Percentiles rank a stretch among this genome's conserved stretches.
Conservation (phyloP, 805 yeast genomes). For the Clavispora fructus region DNA sequence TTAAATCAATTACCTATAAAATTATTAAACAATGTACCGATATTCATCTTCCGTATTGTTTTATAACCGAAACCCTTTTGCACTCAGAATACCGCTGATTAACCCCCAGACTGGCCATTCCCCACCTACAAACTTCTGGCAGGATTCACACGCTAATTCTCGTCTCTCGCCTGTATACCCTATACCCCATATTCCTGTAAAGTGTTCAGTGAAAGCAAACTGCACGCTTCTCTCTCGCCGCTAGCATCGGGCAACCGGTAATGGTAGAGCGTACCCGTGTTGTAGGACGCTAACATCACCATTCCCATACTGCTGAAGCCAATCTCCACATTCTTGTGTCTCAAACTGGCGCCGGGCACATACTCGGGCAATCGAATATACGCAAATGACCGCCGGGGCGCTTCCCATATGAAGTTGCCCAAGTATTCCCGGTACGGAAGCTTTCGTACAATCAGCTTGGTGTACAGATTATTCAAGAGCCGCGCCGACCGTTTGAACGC, state of each 20-base stretch:
- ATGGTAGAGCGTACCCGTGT: slow-evolving; percentile 34
- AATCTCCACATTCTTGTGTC: slow-evolving; percentile 25
- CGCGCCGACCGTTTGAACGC: slow-evolving; percentile 23
- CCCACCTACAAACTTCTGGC: too few relatives aligned
- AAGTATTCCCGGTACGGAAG: slow-evolving; percentile 38
- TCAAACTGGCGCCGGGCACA: slow-evolving; percentile 10
- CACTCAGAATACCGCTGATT: too few relatives aligned
- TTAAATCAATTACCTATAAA: too few relatives aligned
- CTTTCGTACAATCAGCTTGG: slow-evolving; percentile 32
- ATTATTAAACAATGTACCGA: too few relatives aligned
- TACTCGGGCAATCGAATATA: slow-evolving; percentile 34
- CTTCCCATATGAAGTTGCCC: slow-evolving; percentile 38
- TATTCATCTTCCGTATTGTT: too few relatives aligned
- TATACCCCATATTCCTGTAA: slow-evolving; percentile 2
- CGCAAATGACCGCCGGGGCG: slow-evolving; percentile 40
- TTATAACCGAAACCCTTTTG: too few relatives aligned
- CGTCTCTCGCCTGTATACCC: too few relatives aligned
- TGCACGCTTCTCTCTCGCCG: slow-evolving; percentile 27
- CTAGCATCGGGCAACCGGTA: slow-evolving; percentile 26
- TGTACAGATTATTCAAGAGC: slow-evolving; percentile 30
- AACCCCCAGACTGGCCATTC: too few relatives aligned
- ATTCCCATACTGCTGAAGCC: slow-evolving; percentile 30
- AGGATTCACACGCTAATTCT: too few relatives aligned
- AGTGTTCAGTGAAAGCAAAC: slow-evolving; percentile 22
- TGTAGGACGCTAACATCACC: slow-evolving; percentile 34